Base-by-base conservation (phyloP, 2,329 filamentous ascomycete genomes). In the Fusarium acutatum region DNA sequence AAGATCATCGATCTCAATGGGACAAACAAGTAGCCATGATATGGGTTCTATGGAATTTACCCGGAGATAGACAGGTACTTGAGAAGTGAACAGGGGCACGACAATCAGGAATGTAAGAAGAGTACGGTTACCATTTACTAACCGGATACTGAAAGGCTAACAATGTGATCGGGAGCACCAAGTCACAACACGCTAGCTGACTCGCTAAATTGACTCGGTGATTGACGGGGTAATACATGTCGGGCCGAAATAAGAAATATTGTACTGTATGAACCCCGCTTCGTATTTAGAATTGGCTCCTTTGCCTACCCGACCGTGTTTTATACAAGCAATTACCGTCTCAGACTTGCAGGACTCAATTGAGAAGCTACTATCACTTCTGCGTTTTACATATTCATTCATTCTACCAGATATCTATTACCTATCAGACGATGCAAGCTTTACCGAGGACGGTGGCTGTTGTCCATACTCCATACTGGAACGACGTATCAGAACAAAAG, bases 401-500 rank as follows among this genome's bases (percentile, higher is more conserved):
- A 26, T 26, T 28, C 5, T 20, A 10, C 24, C 0, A 1, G 1
- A 7, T 7, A 7, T 5, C 6, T 3, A 3, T 15, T 5, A 11
- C 24, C 24, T 7, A 3, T 0, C 18, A 28, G 24, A 22, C 18
- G 0, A 46, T 46, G 43, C 26, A 28, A 46, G 13, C 24, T 22
- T 15, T 46, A 15, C 26, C 8, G 18, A 28, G 24, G 1, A 46
- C 3, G 6, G 13, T 46, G 0, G 43, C 43, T 5, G 43, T 46
- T 3, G 6, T 46, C 0, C 43, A 46, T 5, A 46, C 43, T 14
- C 43, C 43, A 7, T 22, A 22, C 26, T 46, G 43, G 43, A 46
- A 28, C 26, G 8, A 28, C 26, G 8, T 0, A 0, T 3, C 26
- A 3, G 26, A 46, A 3, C 24, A 28, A 7, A 20, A 1, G 3